These are phyloP conservation scores for Lumnitzera littorea DNA, from an alignment of 345 rosid genomes.

Conservation along the genomic window DNA sequence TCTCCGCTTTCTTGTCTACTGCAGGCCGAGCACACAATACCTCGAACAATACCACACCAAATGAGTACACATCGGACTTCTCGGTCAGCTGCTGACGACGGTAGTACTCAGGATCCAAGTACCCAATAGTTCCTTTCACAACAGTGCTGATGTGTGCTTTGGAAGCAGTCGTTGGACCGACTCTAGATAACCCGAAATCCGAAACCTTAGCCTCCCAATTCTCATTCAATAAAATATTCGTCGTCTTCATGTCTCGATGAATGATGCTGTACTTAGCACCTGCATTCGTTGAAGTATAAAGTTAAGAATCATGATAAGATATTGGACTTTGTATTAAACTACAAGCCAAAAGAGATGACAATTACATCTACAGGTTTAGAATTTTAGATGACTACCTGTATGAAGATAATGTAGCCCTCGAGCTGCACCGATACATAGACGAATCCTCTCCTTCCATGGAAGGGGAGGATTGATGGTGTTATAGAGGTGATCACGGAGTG, in stretches of 20 bases:
- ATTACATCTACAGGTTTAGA: too few species aligned
- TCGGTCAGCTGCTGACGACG: conserved; percentile 1
- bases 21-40: conserved; percentile 1
- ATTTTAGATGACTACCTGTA: too few species aligned
- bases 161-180: background rate
- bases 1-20: background rate
- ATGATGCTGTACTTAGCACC: background rate
- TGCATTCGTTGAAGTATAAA: background rate
- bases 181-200: conserved; percentile 4
- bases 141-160: background rate
- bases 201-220: conserved; percentile 3
- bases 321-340: too few species aligned
- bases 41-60: background rate
- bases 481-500: conserved; percentile 3
- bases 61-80: conserved; percentile 1
- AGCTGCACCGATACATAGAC: background rate
- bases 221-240: background rate
- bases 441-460: background rate
- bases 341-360: too few species aligned
- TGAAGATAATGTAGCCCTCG: background rate
- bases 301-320: too few species aligned
- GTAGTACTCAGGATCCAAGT: conserved; percentile 2
- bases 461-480: background rate
- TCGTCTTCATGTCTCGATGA: conserved; percentile 3
- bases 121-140: conserved; percentile 2